These are phyloP conservation scores for Penicillium freii DNA, from an alignment of 2,329 filamentous ascomycete species.

Conservation along the genomic window DNA sequence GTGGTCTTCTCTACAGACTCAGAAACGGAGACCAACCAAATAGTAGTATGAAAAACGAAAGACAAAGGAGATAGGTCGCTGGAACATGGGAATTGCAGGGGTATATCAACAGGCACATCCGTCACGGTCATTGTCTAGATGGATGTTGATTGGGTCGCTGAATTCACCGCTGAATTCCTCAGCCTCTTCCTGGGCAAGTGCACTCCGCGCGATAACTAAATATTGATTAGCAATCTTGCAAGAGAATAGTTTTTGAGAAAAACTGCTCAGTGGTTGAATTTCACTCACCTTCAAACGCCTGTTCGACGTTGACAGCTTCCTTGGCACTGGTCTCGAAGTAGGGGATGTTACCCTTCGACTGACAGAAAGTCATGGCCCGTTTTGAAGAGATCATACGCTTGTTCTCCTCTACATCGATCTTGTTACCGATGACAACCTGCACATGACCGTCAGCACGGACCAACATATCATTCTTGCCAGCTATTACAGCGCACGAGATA, in stretches of 20 bases:
- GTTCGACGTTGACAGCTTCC: slow-evolving; percentile 97
- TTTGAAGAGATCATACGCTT: slow-evolving; percentile 96
- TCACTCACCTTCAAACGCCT: slow-evolving; percentile 67
- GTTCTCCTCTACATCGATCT: slow-evolving; percentile 97
- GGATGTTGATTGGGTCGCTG: slow-evolving; percentile 96
- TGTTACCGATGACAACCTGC: slow-evolving; percentile 93
- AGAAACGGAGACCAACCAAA: slow-evolving; percentile 12
- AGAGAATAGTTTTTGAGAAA: background rate
- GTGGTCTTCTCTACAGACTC: slow-evolving; percentile 17
- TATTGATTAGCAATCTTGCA: background rate
- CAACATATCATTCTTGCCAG: slow-evolving; percentile 1
- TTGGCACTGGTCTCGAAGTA: slow-evolving; percentile 99
- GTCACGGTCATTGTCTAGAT: slow-evolving; percentile 88
- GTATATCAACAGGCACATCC: slow-evolving; percentile 80
- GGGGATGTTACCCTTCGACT: slow-evolving; percentile 93
- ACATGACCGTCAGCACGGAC: slow-evolving; percentile 11
- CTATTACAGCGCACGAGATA: background rate
- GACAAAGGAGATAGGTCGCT: slow-evolving; percentile 24
- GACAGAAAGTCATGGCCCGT: slow-evolving; percentile 94
- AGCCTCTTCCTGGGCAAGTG: slow-evolving; percentile 92
- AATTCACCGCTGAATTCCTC: slow-evolving; percentile 98
- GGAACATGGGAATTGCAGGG: slow-evolving; percentile 24
- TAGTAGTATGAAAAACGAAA: slow-evolving; percentile 15
- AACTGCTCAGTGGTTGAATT: background rate
- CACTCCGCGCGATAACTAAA: slow-evolving; percentile 90